Conservation (phyloP, 805 yeast genomes). For the Yamadazyma sp. region DNA sequence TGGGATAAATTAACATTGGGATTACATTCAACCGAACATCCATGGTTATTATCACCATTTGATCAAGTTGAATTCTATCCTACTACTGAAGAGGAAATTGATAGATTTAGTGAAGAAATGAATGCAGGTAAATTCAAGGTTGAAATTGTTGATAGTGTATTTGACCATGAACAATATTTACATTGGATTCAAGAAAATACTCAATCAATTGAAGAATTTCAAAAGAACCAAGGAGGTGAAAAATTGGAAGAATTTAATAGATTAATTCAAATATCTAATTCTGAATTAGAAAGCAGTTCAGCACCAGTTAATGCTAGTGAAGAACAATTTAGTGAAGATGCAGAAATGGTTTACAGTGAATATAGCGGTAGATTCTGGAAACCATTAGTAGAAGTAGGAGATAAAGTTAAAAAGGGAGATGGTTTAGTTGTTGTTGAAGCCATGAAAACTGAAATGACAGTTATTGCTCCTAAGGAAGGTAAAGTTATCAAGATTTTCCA, state of each 20-base stretch:
- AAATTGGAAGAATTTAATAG: constrained; percentile 82
- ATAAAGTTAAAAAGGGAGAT: constrained; percentile 67
- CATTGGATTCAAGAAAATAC: constrained; percentile 74
- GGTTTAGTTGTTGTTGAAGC: constrained; percentile 91
- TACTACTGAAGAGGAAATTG: constrained; percentile 81
- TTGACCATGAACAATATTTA: constrained; percentile 77
- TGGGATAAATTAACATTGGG: constrained; percentile 93
- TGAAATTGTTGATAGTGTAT: constrained; percentile 70
- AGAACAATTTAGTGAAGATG: constrained; percentile 69
- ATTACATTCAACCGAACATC: constrained; percentile 52
- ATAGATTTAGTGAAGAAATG: constrained; percentile 64
- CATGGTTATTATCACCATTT: constrained; percentile 90
- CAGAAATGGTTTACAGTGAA: constrained; percentile 86
- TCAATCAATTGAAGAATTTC: constrained; percentile 68
- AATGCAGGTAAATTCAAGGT: constrained; percentile 78
- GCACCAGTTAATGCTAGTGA: constrained; percentile 42
- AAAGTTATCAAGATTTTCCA: constrained; percentile 72
- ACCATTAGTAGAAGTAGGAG: constrained; percentile 77
- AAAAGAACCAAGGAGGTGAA: constrained; percentile 69
- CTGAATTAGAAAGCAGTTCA: constrained; percentile 60
- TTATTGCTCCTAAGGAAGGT: constrained; percentile 67
- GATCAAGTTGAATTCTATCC: constrained; percentile 96
- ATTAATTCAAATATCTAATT: constrained; percentile 76
- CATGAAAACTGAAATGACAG: constrained; percentile 97
- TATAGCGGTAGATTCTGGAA: constrained; percentile 98